phyloP scores from a whole-genome alignment of 495 filamentous ascomycete species.

The Immersiella caudata region DNA sequence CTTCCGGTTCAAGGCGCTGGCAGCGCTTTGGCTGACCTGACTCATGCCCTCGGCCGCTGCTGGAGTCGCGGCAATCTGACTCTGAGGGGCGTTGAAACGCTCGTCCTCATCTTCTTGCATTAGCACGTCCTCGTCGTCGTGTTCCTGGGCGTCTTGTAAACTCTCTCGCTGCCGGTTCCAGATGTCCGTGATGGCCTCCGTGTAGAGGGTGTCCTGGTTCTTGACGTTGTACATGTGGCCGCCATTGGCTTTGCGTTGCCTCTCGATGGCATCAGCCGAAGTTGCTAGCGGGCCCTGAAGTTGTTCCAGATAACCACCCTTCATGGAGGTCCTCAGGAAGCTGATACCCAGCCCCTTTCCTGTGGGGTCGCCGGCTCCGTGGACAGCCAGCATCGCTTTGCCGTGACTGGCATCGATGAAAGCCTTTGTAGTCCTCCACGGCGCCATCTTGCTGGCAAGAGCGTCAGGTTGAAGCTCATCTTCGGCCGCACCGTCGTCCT shows the following conservation, averaged over 20 bases:
- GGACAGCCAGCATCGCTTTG: conserved; percentile 95
- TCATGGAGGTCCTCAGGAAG: conserved; percentile 97
- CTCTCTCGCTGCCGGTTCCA: conserved; percentile 86
- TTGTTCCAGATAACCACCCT: conserved; percentile 90
- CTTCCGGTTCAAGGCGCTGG: conserved; percentile 65
- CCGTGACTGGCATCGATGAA: conserved; percentile 91
- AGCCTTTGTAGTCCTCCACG: conserved; percentile 93
- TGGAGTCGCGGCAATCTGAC: conserved; percentile 42
- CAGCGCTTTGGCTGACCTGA: conserved; percentile 79
- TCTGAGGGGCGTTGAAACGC: conserved; percentile 54
- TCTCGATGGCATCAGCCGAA: conserved; percentile 65
- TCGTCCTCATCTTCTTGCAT: conserved; percentile 60
- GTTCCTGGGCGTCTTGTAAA: conserved; percentile 58
- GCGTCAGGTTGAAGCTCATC: conserved; percentile 71
- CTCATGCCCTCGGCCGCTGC: conserved; percentile 69
- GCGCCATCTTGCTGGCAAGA: conserved; percentile 69
- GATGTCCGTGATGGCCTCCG: conserved; percentile 81
- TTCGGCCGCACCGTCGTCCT: conserved; percentile 52
- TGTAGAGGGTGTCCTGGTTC: conserved; percentile 84
- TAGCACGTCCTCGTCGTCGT: conserved; percentile 68
- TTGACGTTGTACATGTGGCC: conserved; percentile 98
- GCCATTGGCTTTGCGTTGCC: conserved; percentile 82
- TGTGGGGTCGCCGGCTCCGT: conserved; percentile 94
- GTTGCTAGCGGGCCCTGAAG: conserved; percentile 88
- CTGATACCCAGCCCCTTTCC: conserved; percentile 91